Evolutionary conservation across 176 grass and related monocot species (phyloP), one percentile per base, ranked within the genome.

Genomic region (Coix lacrymajobi): DNA sequence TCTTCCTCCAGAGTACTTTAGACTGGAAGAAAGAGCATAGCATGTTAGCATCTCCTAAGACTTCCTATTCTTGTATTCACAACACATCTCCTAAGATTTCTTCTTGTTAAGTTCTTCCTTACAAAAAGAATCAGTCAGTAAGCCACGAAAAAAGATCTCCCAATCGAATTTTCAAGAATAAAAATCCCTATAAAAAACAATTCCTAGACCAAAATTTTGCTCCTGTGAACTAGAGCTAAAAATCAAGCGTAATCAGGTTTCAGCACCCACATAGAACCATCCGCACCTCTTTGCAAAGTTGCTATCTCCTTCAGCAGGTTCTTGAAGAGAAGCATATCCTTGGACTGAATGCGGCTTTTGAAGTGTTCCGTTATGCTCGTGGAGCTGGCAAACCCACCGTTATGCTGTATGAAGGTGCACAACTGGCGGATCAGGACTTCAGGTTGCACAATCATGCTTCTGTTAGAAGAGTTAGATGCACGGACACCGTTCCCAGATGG

Each of bases 241-340:
- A 62, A 63, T 78, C 87, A 86, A 56, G 62, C 78, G 2, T 97
- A 97, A 8, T 92, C 90, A 17, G 88, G 30, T 76, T 89, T 97
- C 84, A 94, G 84, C 88, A 92, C 85, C 91, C 92, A 95, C 41
- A 61, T 71, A 22, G 90, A 83, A 26, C 92, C 88, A 15, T 80
- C 69, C 12, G 76, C 24, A 29, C 79, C 84, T 77, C 89, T 94
- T 78, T 88, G 81, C 66, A 98, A 66, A 11, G 82, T 79, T 9
- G 96, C 96, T 49, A 98, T 95, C 41, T 98, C 88, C 72, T 94
- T 98, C 34, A 95, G 77, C 63, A 98, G 72, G 71, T 78, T 98
- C 72, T 95, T 98, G 48, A 98, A 98, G 8, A 98, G 86, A 11
- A 89, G 79, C 88, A 88, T 85, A 81, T 93, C 92, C 76, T 92